Conservation (phyloP, 495 filamentous ascomycete genomes). For the Aspergillus bridgeri region DNA sequence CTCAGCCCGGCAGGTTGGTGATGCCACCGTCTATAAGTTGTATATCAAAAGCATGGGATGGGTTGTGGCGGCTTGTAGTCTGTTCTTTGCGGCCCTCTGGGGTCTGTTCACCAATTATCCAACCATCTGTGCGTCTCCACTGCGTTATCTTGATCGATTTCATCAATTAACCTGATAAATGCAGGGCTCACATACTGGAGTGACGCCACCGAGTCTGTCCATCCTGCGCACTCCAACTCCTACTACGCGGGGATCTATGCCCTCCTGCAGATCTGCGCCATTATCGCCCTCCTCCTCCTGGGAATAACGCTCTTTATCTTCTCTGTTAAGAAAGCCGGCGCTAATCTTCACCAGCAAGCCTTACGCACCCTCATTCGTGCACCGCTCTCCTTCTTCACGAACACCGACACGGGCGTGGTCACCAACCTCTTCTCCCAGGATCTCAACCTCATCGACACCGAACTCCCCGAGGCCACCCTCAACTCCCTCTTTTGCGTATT, state of each 20-base stretch:
- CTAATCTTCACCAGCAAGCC: constrained; percentile 13
- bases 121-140: constrained; percentile 22
- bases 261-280: constrained; percentile 21
- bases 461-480: constrained; percentile 19
- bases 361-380: constrained; percentile 10
- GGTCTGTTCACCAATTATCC: constrained; percentile 36
- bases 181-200: constrained; percentile 34
- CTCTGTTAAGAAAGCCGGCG: constrained; percentile 5
- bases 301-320: neutral
- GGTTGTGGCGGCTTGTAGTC: constrained; percentile 6
- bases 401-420: constrained; percentile 37
- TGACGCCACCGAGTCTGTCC: constrained; percentile 22
- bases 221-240: constrained; percentile 24
- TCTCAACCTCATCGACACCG: constrained; percentile 38
- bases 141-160: no score
- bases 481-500: constrained; percentile 4
- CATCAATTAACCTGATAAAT: no score
- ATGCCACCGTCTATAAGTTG: constrained; percentile 29
- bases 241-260: constrained; percentile 36
- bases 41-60: constrained; percentile 37
- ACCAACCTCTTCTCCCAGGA: constrained; percentile 46
- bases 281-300: constrained; percentile 12
- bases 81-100: constrained; percentile 22
- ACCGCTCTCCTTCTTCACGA: constrained; percentile 34
- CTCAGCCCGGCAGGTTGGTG: constrained; percentile 14